Evolutionary conservation across 192 early-diverging fungal species (phyloP), one percentile per base, ranked within the genome.

Genomic region (Chytriomyces confervae): DNA sequence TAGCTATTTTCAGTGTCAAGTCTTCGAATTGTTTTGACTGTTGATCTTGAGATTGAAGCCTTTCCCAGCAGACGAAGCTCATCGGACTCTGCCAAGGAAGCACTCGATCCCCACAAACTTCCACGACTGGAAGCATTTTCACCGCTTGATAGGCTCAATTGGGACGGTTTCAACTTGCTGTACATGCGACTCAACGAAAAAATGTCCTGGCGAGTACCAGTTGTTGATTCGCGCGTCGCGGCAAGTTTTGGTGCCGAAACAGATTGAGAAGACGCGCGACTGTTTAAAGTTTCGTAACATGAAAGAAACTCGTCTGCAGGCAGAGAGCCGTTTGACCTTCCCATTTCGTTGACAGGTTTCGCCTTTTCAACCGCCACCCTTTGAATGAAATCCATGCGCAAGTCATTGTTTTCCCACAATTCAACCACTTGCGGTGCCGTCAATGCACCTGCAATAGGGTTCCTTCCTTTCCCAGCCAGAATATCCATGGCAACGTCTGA

Each of bases 401-500:
- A 27, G 57, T 61, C 48, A 7, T 60, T 11, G 60, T 77, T 63
- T 61, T 77, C 76, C 76, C 76, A 77, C 44, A 67, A 27, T 45
- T 66, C 76, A 50, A 77, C 76, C 1, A 77, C 71, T 60, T 72
- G 63, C 0, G 66, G 13, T 2, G 46, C 10, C 2, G 65, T 66
- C 16, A 79, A 46, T 44, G 7, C 7, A 5, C 74, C 63, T 0
- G 44, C 53, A 5, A 50, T n/a, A 5, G 24, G 27, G 69, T 81
- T 82, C 11, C 46, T 65, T 18, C 79, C 82, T 23, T 78, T 81
- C 7, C 80, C 86, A 61, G 79, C 69, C 29, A 86, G 61, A 67
- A 86, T 86, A 67, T 88, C 86, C 84, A 88, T 88, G 8, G 82
- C 64, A 24, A 83, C 70, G 73, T 88, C 86, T 0, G 81, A 69